phyloP scores from a whole-genome alignment of 805 yeast genomes.

The Komagataella pseudopastoris region DNA sequence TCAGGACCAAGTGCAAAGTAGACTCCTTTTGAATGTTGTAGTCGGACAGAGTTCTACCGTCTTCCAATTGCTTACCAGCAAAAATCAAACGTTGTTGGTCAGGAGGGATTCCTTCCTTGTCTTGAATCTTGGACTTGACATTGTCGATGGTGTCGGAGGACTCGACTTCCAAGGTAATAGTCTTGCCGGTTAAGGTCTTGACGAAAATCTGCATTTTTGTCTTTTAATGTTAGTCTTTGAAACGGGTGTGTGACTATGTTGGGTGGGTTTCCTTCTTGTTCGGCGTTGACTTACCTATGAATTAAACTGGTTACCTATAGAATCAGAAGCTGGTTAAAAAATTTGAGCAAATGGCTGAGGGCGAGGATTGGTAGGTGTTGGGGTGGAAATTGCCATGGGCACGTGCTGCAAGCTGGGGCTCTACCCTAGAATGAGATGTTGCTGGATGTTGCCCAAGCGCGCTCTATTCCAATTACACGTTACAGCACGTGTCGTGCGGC shows the following conservation, averaged over 20 bases:
- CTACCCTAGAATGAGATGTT: not conserved
- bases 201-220: constrained; percentile 85
- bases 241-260: not conserved
- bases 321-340: not conserved
- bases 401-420: not conserved
- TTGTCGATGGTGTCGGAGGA: constrained; percentile 93
- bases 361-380: not conserved
- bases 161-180: constrained; percentile 79
- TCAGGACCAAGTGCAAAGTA: constrained; percentile 43
- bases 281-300: not conserved
- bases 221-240: not conserved
- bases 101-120: constrained; percentile 94
- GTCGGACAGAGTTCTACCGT: constrained; percentile 88
- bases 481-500: not conserved
- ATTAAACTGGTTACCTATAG: not conserved
- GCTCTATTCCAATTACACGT: not conserved
- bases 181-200: constrained; percentile 98
- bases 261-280: not conserved
- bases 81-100: constrained; percentile 93
- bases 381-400: not conserved
- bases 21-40: constrained; percentile 95
- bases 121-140: constrained; percentile 91
- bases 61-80: constrained; percentile 95
- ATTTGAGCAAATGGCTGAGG: not conserved
- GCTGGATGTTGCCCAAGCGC: not conserved